These are phyloP conservation scores for Lasiodiplodia sp. DNA, from an alignment of 2,329 filamentous ascomycete genomes.

Conservation along the genomic window DNA sequence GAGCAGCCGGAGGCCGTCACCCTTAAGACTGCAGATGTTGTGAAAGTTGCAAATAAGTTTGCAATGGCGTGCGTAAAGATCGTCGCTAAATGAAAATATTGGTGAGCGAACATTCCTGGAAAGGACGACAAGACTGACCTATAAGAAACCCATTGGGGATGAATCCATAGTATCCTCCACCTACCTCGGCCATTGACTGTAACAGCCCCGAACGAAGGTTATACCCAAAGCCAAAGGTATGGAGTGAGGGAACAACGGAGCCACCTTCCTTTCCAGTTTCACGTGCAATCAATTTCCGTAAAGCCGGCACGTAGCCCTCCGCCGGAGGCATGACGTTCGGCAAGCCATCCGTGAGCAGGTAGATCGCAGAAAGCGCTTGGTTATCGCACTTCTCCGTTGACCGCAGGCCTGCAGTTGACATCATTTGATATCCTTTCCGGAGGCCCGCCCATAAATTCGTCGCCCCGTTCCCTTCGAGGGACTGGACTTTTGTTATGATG, in stretches of 20 bases:
- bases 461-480: conserved; percentile 46
- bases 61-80: conserved; percentile 69
- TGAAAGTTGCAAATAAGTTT: conserved; percentile 66
- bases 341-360: conserved; percentile 58
- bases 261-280: conserved; percentile 32
- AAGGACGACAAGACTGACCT: conserved; percentile 23
- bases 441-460: conserved; percentile 69
- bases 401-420: not conserved
- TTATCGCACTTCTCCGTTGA: not conserved
- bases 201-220: conserved; percentile 60
- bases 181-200: conserved; percentile 66
- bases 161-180: conserved; percentile 66
- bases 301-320: conserved; percentile 63
- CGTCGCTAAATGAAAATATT: conserved; percentile 51
- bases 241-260: conserved; percentile 43
- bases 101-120: not conserved
- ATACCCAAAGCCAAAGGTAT: conserved; percentile 65
- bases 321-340: conserved; percentile 60
- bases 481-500: conserved; percentile 52
- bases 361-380: conserved; percentile 43
- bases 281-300: conserved; percentile 45
- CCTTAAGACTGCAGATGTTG: conserved; percentile 55
- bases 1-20: not conserved
- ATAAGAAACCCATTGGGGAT: conserved; percentile 70
- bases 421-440: conserved; percentile 45